Percentiles rank a stretch among this genome's conserved stretches.
Conservation (phyloP, 1,284 basidiomycete genomes). For the Ustilago curta region DNA sequence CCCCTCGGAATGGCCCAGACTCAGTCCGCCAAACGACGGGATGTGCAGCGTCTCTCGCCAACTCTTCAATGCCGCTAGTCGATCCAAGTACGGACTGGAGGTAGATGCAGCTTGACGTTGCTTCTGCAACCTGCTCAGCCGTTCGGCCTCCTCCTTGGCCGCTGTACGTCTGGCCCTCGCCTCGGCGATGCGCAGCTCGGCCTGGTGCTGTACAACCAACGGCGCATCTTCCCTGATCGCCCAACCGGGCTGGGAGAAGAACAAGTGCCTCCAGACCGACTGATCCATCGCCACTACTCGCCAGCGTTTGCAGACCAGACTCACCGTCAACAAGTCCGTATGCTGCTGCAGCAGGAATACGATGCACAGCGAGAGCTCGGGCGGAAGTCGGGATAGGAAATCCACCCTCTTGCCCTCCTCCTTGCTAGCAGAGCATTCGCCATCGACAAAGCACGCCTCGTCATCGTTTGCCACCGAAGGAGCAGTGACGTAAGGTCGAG, state of each 20-base stretch:
- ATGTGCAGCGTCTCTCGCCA: slow-evolving; percentile 51
- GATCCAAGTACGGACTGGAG: slow-evolving; percentile 22
- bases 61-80: slow-evolving; percentile 34
- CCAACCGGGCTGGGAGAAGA: slow-evolving; percentile 50
- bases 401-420: slow-evolving; percentile 16
- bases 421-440: neutral
- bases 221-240: slow-evolving; percentile 50
- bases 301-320: slow-evolving; percentile 43
- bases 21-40: slow-evolving; percentile 35
- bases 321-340: slow-evolving; percentile 31
- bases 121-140: slow-evolving; percentile 15
- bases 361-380: slow-evolving; percentile 53
- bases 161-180: slow-evolving; percentile 19
- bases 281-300: slow-evolving; percentile 35
- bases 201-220: slow-evolving; percentile 39
- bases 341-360: slow-evolving; percentile 29
- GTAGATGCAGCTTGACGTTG: slow-evolving; percentile 18
- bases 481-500: slow-evolving; percentile 12
- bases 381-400: slow-evolving; percentile 44
- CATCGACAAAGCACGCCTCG: slow-evolving; percentile 31
- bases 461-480: slow-evolving; percentile 14
- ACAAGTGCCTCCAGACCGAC: slow-evolving; percentile 48
- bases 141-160: slow-evolving; percentile 25
- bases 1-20: slow-evolving; percentile 12
- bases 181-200: slow-evolving; percentile 18